Percentiles rank a stretch among this genome's conserved stretches.
Evolutionary conservation across 805 yeast genomes (phyloP).

Genomic region (Yamadazyma takamatsuzukensis): DNA sequence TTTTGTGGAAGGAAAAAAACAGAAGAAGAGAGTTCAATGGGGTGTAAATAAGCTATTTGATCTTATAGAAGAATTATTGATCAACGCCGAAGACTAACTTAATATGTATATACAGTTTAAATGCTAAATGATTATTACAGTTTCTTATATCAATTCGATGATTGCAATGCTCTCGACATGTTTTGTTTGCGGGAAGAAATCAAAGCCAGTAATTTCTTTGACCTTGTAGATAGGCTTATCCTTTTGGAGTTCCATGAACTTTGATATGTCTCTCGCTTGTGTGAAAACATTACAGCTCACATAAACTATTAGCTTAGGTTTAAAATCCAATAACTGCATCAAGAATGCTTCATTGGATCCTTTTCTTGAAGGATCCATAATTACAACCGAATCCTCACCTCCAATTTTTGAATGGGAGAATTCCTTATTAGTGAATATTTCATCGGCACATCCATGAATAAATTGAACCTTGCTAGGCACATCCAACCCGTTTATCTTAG

Average conservation of each 20-base stretch:
- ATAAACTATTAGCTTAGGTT: slow-evolving; percentile 36
- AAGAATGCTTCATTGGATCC: slow-evolving; percentile 35
- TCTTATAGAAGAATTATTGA: slow-evolving; percentile 30
- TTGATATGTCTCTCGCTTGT: slow-evolving; percentile 41
- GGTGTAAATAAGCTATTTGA: slow-evolving; percentile 56
- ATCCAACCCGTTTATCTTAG: slow-evolving; percentile 32
- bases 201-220: slow-evolving; percentile 35
- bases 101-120: slow-evolving; percentile 3
- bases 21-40: slow-evolving; percentile 61
- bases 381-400: slow-evolving; percentile 32
- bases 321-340: slow-evolving; percentile 32
- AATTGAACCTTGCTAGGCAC: slow-evolving; percentile 27
- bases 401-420: slow-evolving; percentile 22
- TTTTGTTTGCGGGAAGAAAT: slow-evolving; percentile 54
- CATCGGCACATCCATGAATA: slow-evolving; percentile 35
- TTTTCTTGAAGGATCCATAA: slow-evolving; percentile 45
- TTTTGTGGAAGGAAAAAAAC: slow-evolving; percentile 51
- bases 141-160: slow-evolving; percentile 19
- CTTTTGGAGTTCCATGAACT: slow-evolving; percentile 22
- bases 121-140: no score
- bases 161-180: slow-evolving; percentile 57
- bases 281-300: slow-evolving; percentile 45
- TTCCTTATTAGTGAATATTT: slow-evolving; percentile 25
- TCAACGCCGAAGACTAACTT: slow-evolving; percentile 3
- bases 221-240: slow-evolving; percentile 16